Percentiles rank a stretch among this genome's conserved stretches.
These are phyloP conservation scores for Boletus fagicola DNA, from an alignment of 768 basidiomycete species.

Conservation along the genomic window DNA sequence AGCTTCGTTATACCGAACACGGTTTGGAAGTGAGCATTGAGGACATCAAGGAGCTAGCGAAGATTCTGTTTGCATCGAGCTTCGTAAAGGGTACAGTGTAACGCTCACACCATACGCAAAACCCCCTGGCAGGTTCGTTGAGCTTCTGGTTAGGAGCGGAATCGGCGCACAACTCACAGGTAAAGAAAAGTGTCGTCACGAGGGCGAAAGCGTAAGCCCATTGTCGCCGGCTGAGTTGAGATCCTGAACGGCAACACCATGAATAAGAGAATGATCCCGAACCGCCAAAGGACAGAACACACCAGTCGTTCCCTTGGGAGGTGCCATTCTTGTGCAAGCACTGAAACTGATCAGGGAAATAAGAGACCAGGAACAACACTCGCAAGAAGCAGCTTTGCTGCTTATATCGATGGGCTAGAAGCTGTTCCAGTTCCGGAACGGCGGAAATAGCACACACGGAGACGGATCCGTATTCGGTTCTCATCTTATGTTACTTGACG, in stretches of 20 bases:
- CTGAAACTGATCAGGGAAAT: conserved; percentile 1
- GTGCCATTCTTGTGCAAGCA: conserved; percentile 31
- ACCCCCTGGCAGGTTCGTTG: conserved; percentile 44
- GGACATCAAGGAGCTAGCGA: conserved; percentile 59
- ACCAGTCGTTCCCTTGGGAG: conserved; percentile 45
- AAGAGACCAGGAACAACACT: conserved; percentile 4
- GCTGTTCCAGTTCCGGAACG: conserved; percentile 1
- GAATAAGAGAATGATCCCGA: neutral
- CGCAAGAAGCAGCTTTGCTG: neutral
- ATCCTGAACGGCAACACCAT: conserved; percentile 15
- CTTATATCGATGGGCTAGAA: conserved; percentile 15
- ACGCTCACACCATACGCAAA: conserved; percentile 61
- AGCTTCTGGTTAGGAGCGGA: neutral
- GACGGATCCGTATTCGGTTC: neutral
- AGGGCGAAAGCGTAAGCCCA: conserved; percentile 63
- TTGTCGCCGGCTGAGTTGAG: conserved; percentile 43
- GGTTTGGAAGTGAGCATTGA: conserved; percentile 71
- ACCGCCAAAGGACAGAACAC: conserved; percentile 2
- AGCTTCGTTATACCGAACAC: conserved; percentile 67
- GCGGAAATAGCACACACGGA: conserved; percentile 2
- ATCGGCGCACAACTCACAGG: conserved; percentile 42
- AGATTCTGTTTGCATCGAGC: conserved; percentile 18
- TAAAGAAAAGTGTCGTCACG: conserved; percentile 75
- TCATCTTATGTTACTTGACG: neutral
- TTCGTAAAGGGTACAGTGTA: neutral